phyloP scores from a whole-genome alignment of 106 monocot genomes.

The Platanthera guangdongensis region DNA sequence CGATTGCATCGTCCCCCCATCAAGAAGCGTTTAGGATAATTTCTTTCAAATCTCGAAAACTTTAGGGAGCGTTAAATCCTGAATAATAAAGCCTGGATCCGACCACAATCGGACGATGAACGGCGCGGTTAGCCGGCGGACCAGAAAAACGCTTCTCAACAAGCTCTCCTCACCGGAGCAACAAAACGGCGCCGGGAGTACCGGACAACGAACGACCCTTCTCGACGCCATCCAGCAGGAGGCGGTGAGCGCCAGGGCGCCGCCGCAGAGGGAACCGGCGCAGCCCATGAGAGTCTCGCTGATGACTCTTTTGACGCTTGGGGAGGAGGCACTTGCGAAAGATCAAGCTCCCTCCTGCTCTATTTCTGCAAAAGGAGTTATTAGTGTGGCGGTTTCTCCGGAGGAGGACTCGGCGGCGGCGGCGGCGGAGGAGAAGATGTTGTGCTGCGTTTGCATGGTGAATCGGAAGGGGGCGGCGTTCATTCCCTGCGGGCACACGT shows the following conservation, averaged over 20 bases:
- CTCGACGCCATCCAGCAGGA: constrained; percentile 4
- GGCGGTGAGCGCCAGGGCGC: not conserved
- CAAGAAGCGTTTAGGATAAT: too few species aligned
- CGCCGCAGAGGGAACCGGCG: not conserved
- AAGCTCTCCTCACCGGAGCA: not conserved
- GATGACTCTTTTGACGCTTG: constrained; percentile 11
- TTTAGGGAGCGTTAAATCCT: too few species aligned
- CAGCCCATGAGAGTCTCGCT: constrained; percentile 13
- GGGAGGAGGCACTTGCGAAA: not conserved
- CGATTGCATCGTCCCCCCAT: too few species aligned
- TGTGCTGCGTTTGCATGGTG: constrained; percentile 24
- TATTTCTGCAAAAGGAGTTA: too few species aligned
- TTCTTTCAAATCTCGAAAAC: too few species aligned
- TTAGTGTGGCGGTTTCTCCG: not conserved
- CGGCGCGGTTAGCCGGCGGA: too few species aligned
- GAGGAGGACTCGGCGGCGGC: not conserved
- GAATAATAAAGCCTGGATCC: too few species aligned
- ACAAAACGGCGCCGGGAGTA: not conserved
- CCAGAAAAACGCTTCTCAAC: too few species aligned
- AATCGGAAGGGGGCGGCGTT: constrained; percentile 20
- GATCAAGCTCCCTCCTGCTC: not conserved
- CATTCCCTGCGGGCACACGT: constrained; percentile 28
- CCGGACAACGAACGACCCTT: constrained; percentile 8
- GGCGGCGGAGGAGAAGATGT: not conserved
- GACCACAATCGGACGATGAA: too few species aligned